Conservation (phyloP, 768 basidiomycete genomes). For the Holtermanniella nyarrowii region DNA sequence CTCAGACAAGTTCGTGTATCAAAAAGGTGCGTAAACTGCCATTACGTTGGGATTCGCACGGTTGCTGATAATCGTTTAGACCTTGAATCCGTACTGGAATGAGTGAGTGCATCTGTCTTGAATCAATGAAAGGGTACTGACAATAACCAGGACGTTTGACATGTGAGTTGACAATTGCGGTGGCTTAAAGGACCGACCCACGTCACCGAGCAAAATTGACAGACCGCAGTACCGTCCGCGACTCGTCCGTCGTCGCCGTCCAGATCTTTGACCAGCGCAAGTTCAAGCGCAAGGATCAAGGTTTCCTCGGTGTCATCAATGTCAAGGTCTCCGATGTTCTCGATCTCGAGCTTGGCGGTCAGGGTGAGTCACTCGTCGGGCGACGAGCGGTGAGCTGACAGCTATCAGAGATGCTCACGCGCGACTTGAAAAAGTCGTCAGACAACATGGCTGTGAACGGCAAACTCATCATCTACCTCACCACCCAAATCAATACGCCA, state of each 20-base stretch:
- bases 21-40: conserved; percentile 51
- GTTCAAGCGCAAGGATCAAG: conserved; percentile 96
- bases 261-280: conserved; percentile 99
- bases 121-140: conserved; percentile 4
- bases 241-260: conserved; percentile 93
- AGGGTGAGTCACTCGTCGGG: conserved; percentile 54
- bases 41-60: background rate
- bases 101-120: conserved; percentile 21
- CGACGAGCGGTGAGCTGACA: background rate
- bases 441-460: conserved; percentile 97
- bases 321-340: conserved; percentile 79
- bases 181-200: background rate
- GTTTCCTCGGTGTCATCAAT: conserved; percentile 96
- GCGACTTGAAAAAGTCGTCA: conserved; percentile 97
- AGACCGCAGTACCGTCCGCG: conserved; percentile 69
- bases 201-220: background rate
- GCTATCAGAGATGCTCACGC: conserved; percentile 76
- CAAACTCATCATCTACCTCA: conserved; percentile 91
- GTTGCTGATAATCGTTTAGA: conserved; percentile 6
- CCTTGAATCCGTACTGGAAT: conserved; percentile 41
- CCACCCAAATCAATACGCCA: conserved; percentile 76
- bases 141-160: conserved; percentile 69
- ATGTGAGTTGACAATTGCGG: conserved; percentile 54
- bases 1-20: conserved; percentile 90
- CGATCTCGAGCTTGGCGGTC: conserved; percentile 82